phyloP scores from a whole-genome alignment of 2,329 filamentous ascomycete species.

The Pleomassaria siparia region DNA sequence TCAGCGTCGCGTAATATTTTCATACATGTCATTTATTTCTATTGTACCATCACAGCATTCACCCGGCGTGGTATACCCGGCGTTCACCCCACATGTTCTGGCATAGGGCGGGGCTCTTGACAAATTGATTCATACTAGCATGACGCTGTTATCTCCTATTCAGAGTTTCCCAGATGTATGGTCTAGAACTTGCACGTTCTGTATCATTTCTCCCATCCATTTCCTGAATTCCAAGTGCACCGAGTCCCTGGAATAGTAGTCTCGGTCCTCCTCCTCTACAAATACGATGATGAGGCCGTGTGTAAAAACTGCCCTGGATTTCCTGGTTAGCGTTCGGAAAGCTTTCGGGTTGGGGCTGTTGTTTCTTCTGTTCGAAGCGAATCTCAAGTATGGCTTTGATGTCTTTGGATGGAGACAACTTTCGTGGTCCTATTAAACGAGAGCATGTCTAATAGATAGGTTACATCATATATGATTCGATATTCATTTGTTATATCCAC shows the following conservation, averaged over 20 bases:
- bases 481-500: slow-evolving; percentile 45
- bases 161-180: slow-evolving; percentile 58
- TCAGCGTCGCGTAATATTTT: slow-evolving; percentile 58
- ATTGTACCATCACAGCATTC: slow-evolving; percentile 31
- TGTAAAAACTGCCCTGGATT: slow-evolving; percentile 59
- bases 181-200: slow-evolving; percentile 62
- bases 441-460: slow-evolving; percentile 52
- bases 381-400: slow-evolving; percentile 62
- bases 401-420: slow-evolving; percentile 62
- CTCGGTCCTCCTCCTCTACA: slow-evolving; percentile 61
- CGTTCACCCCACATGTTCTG: slow-evolving; percentile 19
- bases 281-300: slow-evolving; percentile 73
- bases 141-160: slow-evolving; percentile 5
- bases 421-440: slow-evolving; percentile 57
- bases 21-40: slow-evolving; percentile 12
- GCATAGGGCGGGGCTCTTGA: background rate
- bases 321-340: background rate
- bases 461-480: slow-evolving; percentile 6
- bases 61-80: slow-evolving; percentile 26
- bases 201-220: slow-evolving; percentile 50
- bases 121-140: background rate
- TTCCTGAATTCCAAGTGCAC: slow-evolving; percentile 63
- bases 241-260: slow-evolving; percentile 69
- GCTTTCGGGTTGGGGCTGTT: too few species aligned
- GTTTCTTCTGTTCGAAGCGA: slow-evolving; percentile 61